Evolutionary conservation across 2,329 filamentous ascomycete species (phyloP), one percentile per base, ranked within the genome.

Genomic region (Parafenestella ontariensis): DNA sequence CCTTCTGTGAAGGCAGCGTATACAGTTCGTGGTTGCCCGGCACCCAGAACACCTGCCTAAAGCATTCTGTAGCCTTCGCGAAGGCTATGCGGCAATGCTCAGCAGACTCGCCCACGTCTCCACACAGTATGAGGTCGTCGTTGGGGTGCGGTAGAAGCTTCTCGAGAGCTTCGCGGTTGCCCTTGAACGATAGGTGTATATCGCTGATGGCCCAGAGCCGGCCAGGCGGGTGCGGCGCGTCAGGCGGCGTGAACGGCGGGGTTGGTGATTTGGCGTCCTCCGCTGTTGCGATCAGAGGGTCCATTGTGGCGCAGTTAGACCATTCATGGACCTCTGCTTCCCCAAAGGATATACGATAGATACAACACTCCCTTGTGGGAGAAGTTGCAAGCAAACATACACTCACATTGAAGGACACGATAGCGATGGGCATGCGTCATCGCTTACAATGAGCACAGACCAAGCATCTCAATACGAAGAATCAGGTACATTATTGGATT

Each of bases 11-110:
- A 1, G 77, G 76, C 48, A 84, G 65, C 1, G 81, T 83, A 68
- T 85, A 86, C 9, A 86, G 77, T 72, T 85, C 83, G 60, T 86
- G 83, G 64, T 85, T 85, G 5, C 83, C 83, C 0, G 83, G 83
- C 7, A 80, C 79, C 84, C 84, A 86, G 62, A 79, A 85, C 23
- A 85, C 82, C 29, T 75, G 67, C 33, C 74, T 67, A 68, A 80
- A 81, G 50, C 76, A 73, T 26, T 70, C 64, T 26, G 73, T 80
- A 3, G 77, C 77, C 46, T 73, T 73, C 13, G 61, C 62, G 37
- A 77, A 77, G n/a, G 72, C 74, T 2, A 68, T 53, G 28, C 62
- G 68, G 42, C 73, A 69, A 40, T 77, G 73, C 29, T 75, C 70
- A 11, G 56, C 50, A 0, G 61, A 62, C 58, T 77, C 74, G 24